Conservation (phyloP, 2,329 filamentous ascomycete species). For the Pseudogymnoascus sp. region DNA sequence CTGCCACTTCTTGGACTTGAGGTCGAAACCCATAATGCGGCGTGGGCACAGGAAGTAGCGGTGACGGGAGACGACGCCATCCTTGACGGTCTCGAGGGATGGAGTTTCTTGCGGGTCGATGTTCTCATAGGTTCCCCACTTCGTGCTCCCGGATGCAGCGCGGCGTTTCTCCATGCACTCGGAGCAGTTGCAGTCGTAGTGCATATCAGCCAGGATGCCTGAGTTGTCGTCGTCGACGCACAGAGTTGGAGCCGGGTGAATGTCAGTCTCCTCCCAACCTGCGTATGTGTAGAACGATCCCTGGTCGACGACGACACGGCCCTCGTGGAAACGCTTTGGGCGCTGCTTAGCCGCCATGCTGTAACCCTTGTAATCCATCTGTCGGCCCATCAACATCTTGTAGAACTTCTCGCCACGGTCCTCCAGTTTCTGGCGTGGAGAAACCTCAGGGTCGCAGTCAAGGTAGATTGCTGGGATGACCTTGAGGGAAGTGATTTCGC, state of each 20-base stretch:
- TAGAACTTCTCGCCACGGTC: constrained; percentile 22
- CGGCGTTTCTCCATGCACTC: constrained; percentile 17
- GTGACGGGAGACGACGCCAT: constrained; percentile 10
- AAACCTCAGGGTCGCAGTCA: constrained; percentile 13
- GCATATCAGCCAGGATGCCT: constrained; percentile 17
- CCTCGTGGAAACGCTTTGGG: constrained; percentile 20
- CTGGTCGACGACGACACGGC: constrained; percentile 19
- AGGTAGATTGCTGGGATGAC: constrained; percentile 22
- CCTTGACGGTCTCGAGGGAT: constrained; percentile 10
- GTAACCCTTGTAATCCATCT: constrained; percentile 22
- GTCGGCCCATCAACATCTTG: constrained; percentile 18
- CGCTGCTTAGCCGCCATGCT: constrained; percentile 18
- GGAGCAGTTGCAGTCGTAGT: constrained; percentile 18
- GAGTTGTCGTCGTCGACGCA: constrained; percentile 19
- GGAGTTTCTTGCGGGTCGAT: constrained; percentile 17
- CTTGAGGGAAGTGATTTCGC: constrained; percentile 23
- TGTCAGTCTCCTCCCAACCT: constrained; percentile 17
- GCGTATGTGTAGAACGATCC: constrained; percentile 19
- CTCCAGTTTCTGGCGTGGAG: constrained; percentile 14
- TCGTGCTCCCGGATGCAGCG: constrained; percentile 17
- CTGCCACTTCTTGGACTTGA: constrained; percentile 22
- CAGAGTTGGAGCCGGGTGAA: constrained; percentile 17
- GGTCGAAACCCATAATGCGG: constrained; percentile 20
- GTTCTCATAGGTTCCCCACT: constrained; percentile 20
- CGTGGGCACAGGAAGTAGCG: constrained; percentile 19